Base-by-base conservation (phyloP, 1,139 yeast genomes). In the Diutina pseudorugosa region DNA sequence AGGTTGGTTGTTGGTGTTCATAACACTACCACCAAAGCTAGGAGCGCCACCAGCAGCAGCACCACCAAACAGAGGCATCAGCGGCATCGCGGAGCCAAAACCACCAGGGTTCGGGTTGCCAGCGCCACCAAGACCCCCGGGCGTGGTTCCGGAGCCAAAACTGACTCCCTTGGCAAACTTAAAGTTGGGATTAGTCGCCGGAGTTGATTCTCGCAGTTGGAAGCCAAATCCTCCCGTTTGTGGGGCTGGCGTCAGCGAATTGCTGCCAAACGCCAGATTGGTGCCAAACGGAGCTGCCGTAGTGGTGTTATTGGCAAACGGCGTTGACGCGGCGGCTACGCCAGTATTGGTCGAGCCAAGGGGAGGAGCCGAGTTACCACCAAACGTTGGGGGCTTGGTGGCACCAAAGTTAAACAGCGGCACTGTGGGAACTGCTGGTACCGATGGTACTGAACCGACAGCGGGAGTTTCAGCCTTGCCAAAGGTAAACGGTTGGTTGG, bases 201-300 rank as follows among this genome's bases (percentile, higher is more conserved):
- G 49, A 12, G 49, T 45, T 14, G 40, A 16, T 45, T 45, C 49
- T 4, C 49, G 19, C n/a, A 27, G 27, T 6, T 25, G 12, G n/a
- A 27, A 27, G 14, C 49, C 49, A 25, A 45, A 45, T 4, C 36
- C 36, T 30, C 36, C 36, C 12, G 36, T 11, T 12, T 30, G 42
- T n/a, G 42, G 42, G 40, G 49, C 11, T 33, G 36, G 49, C 20
- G 49, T 27, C 49, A 25, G 49, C 11, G 49, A n/a, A n/a, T 45
- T 45, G 40, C 20, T 14, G n/a, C 49, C 49, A 27, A 45, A 45
- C 20, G 36, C 49, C 5, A 8, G 8, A 19, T n/a, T 40, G 6
- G 18, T 7, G 21, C 42, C 42, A 40, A 40, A 40, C 20, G 42
- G 42, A 8, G 18, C 20, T 8, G 18, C 20, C 9, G 42, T n/a